Conservation (phyloP, 2,329 filamentous ascomycete species). For the Clonostachys chloroleuca region DNA sequence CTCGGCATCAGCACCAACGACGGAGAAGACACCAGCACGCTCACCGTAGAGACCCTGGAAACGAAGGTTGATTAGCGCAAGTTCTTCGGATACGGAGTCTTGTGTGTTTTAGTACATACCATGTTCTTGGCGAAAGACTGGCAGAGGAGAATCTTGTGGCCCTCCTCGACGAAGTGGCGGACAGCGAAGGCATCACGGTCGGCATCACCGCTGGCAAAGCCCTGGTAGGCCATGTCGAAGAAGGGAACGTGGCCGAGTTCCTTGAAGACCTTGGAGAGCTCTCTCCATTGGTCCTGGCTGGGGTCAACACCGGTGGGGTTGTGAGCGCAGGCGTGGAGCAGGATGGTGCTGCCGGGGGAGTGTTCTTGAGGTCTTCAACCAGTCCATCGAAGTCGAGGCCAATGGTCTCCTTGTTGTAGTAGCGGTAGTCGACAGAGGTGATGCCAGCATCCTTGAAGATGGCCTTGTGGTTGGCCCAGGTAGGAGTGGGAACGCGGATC, state of each 20-base stretch:
- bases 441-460: constrained; percentile 93
- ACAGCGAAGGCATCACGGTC: constrained; percentile 92
- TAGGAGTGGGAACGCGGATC: constrained; percentile 93
- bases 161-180: constrained; percentile 88
- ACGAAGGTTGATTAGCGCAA: constrained; percentile 1
- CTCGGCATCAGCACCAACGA: constrained; percentile 78
- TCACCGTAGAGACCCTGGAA: constrained; percentile 89
- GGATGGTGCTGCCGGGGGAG: constrained; percentile 84
- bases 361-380: constrained; percentile 82
- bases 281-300: constrained; percentile 84
- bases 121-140: constrained; percentile 99
- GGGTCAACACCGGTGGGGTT: constrained; percentile 98
- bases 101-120: constrained; percentile 41
- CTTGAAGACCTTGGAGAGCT: constrained; percentile 86
- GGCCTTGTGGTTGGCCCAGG: constrained; percentile 97
- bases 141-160: constrained; percentile 81
- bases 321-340: constrained; percentile 96
- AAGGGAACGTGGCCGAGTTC: constrained; percentile 85
- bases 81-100: not conserved
- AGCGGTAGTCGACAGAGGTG: constrained; percentile 90
- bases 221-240: constrained; percentile 99
- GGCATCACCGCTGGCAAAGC: constrained; percentile 89
- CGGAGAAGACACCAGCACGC: constrained; percentile 94
- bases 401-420: constrained; percentile 99
- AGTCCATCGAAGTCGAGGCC: constrained; percentile 96